phyloP scores from a whole-genome alignment of 208 protist species.

The Balamuthia mandrillaris region DNA sequence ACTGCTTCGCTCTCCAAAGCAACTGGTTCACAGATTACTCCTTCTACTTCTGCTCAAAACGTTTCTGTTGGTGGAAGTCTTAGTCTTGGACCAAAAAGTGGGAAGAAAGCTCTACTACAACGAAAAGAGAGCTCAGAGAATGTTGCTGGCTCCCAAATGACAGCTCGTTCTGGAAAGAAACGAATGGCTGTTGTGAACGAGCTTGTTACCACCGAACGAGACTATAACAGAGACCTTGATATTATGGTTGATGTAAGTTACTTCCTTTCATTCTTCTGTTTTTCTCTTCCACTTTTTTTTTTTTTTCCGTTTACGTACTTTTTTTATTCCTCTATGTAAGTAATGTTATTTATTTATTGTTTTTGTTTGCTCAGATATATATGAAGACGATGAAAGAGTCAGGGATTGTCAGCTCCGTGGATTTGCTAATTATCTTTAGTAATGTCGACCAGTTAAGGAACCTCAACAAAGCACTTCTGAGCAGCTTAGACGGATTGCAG shows the following conservation, averaged over 20 bases:
- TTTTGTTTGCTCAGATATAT: not conserved
- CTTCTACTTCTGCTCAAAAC: too few relatives aligned
- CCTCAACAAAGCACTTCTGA: not conserved
- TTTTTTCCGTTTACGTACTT: not conserved
- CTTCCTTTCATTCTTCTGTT: not conserved
- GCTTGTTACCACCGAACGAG: not conserved
- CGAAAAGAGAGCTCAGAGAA: not conserved
- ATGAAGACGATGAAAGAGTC: not conserved
- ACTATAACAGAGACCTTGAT: slow-evolving; percentile 5
- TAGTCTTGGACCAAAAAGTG: not conserved
- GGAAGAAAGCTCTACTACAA: not conserved
- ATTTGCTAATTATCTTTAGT: not conserved
- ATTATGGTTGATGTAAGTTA: not conserved
- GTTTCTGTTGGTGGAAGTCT: too few relatives aligned
- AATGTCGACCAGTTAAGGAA: slow-evolving; percentile 8
- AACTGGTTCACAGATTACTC: too few relatives aligned
- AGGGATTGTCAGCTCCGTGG: not conserved
- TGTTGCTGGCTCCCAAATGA: not conserved
- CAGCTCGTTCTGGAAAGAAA: not conserved
- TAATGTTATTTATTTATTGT: too few relatives aligned
- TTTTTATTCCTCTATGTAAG: too few relatives aligned
- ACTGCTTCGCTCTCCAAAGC: too few relatives aligned
- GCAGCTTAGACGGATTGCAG: not conserved
- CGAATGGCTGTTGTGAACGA: not conserved
- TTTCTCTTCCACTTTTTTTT: not conserved